Evolutionary conservation across 805 yeast species (phyloP).

Genomic region (Cyberlindnera meyerae): DNA sequence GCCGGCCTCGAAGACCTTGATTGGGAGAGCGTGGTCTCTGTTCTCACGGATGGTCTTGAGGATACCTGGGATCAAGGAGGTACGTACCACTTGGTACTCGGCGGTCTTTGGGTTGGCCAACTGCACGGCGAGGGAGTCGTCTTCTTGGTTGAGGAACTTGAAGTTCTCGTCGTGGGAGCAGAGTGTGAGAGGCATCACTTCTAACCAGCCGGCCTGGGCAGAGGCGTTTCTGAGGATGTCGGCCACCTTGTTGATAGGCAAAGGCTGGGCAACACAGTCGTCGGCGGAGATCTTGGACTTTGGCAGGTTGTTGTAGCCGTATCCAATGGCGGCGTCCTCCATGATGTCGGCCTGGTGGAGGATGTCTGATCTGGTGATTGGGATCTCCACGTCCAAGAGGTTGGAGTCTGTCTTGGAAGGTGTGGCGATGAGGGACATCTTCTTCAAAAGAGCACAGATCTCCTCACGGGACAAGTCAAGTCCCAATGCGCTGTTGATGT

Average conservation of each 20-base stretch:
- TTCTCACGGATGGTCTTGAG: constrained; percentile 94
- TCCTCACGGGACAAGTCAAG: constrained; percentile 64
- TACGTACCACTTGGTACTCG: constrained; percentile 97
- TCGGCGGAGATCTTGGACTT: constrained; percentile 78
- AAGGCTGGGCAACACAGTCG: constrained; percentile 73
- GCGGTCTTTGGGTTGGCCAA: constrained; percentile 94
- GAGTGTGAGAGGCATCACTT: constrained; percentile 91
- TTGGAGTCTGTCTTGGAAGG: constrained; percentile 44
- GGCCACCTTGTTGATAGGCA: constrained; percentile 85
- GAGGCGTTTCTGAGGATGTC: constrained; percentile 89
- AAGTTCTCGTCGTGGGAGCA: constrained; percentile 97
- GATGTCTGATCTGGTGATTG: constrained; percentile 93
- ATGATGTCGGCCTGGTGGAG: constrained; percentile 96
- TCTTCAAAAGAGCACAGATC: constrained; percentile 61
- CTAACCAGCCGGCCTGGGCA: constrained; percentile 93
- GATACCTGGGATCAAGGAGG: constrained; percentile 89
- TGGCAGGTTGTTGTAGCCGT: constrained; percentile 85
- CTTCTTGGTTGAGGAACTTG: constrained; percentile 69
- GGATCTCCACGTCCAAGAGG: constrained; percentile 49
- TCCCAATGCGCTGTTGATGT: constrained; percentile 93
- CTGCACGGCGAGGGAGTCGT: constrained; percentile 80
- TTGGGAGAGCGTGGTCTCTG: constrained; percentile 91
- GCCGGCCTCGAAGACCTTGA: constrained; percentile 91
- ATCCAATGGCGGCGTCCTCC: constrained; percentile 97
- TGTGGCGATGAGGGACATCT: constrained; percentile 74